Percentiles rank a stretch among this genome's conserved stretches.
phyloP scores from a whole-genome alignment of 2,329 filamentous ascomycete species.

The Trichoderma sp. region DNA sequence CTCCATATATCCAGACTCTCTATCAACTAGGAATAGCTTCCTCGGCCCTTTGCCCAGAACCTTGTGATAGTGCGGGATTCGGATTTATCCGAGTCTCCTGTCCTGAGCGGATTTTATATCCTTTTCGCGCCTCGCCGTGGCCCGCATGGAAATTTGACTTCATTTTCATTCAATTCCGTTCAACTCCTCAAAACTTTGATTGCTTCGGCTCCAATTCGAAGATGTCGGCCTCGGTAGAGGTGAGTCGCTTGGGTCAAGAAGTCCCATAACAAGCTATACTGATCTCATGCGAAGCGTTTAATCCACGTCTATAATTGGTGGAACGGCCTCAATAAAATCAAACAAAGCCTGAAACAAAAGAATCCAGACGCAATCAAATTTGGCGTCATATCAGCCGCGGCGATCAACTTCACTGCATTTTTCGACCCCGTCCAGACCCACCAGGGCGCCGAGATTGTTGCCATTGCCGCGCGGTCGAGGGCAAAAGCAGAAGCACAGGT shows the following conservation, averaged over 20 bases:
- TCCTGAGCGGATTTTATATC: not conserved
- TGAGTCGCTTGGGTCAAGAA: not conserved
- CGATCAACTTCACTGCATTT: constrained; percentile 2
- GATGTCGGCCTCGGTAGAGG: not conserved
- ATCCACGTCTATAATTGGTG: not conserved
- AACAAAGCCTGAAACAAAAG: not conserved
- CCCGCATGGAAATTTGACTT: not conserved
- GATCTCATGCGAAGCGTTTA: not conserved
- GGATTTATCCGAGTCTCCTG: not conserved
- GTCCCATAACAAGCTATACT: not conserved
- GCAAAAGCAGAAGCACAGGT: constrained; percentile 12
- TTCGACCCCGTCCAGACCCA: constrained; percentile 14
- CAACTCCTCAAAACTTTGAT: not conserved
- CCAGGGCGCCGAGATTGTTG: not conserved
- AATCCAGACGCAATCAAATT: not conserved
- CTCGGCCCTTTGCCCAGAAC: not conserved
- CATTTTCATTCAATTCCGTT: not conserved
- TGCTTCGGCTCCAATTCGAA: not conserved
- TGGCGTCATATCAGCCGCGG: constrained; percentile 4
- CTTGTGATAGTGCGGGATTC: not conserved
- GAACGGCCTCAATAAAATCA: constrained; percentile 7
- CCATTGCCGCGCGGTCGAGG: constrained; percentile 3
- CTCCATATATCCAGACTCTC: not conserved
- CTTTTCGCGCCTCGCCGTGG: not conserved
- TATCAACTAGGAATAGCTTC: not conserved